Base-by-base conservation (phyloP, 257 asterid species). In the Nyctanthes arbortristis region DNA sequence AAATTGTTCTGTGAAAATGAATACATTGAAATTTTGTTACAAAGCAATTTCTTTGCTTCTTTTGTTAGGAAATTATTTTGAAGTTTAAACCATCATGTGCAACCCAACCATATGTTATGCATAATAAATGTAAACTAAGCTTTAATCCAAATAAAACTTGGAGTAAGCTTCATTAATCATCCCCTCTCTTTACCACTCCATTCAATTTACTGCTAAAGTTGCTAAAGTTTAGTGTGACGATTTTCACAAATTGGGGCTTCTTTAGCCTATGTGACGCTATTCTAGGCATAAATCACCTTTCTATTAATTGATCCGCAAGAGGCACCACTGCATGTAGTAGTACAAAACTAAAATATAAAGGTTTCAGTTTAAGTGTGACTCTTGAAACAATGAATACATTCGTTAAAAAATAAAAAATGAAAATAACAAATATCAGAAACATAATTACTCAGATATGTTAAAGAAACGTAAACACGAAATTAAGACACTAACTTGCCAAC, bases 401-500 rank as follows among this genome's bases (percentile, higher is more conserved):
- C 0, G 13, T 18, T n/a, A n/a, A n/a, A n/a, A n/a, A n/a, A n/a
- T n/a, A n/a, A 20, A 49, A 5, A 1, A 61, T 31, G 16, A 20
- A 20, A 18, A 2, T 18, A n/a, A 37, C 29, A 63, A 8, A 63
- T 30, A 36, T 24, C 12, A 4, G 31, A 9, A 20, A 9, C 56
- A 63, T 36, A 36, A 63, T 40, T 62, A 63, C 24, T 12, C 58
- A 49, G n/a, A n/a, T n/a, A 49, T 49, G 58, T 49, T 13, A 18
- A 20, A 49, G 22, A 47, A 47, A 1, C 30, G 24, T 12, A 16
- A 52, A 6, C 3, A 8, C 11, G 24, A 22, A 20, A 55, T 31
- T 28, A 27, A 40, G 45, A 66, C 68, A 84, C 96, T 88, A 82
- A 88, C 97, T 80, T 76, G 84, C 98, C 99, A 71, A 91, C 96